phyloP scores from a whole-genome alignment of 2,329 filamentous ascomycete species.

The Phialocephala subalpina region DNA sequence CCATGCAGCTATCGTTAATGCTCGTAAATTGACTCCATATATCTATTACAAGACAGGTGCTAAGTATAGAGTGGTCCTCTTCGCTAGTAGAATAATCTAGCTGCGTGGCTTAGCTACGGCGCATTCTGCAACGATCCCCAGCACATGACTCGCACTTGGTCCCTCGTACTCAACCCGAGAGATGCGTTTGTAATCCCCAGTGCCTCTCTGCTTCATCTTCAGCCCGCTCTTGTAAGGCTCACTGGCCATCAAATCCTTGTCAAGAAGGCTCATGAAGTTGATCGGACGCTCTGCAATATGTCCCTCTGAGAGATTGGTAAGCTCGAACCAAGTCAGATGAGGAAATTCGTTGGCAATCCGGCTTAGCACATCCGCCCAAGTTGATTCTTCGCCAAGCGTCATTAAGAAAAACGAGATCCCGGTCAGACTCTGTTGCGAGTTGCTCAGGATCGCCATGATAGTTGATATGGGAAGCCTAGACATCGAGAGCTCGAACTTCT shows the following conservation, averaged over 20 bases:
- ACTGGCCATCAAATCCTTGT: constrained; percentile 17
- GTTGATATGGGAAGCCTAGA: constrained; percentile 47
- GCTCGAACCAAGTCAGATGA: constrained; percentile 20
- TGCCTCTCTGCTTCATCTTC: constrained; percentile 14
- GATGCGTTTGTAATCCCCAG: constrained; percentile 18
- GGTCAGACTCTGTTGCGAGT: constrained; percentile 72
- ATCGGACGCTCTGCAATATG: constrained; percentile 1
- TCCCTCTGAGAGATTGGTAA: constrained; percentile 20
- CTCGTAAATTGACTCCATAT: constrained; percentile 14
- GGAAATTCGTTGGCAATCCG: constrained; percentile 20
- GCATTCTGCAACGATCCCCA: constrained; percentile 17
- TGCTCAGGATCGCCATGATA: constrained; percentile 81
- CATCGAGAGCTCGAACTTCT: constrained; percentile 15
- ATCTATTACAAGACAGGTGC: constrained; percentile 15
- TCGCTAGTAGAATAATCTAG: constrained; percentile 13
- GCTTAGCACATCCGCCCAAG: constrained; percentile 21
- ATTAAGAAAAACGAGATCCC: constrained; percentile 13
- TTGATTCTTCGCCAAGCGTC: constrained; percentile 17
- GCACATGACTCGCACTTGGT: constrained; percentile 20
- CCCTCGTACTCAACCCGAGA: constrained; percentile 18
- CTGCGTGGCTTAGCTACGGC: constrained; percentile 5
- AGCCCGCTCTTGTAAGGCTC: constrained; percentile 21
- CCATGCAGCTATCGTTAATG: constrained; percentile 16
- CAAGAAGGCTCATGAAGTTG: constrained; percentile 15
- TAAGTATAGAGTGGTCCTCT: constrained; percentile 17